Evolutionary conservation across 1,139 yeast species (phyloP).

Genomic region (Protomyces inouyei): DNA sequence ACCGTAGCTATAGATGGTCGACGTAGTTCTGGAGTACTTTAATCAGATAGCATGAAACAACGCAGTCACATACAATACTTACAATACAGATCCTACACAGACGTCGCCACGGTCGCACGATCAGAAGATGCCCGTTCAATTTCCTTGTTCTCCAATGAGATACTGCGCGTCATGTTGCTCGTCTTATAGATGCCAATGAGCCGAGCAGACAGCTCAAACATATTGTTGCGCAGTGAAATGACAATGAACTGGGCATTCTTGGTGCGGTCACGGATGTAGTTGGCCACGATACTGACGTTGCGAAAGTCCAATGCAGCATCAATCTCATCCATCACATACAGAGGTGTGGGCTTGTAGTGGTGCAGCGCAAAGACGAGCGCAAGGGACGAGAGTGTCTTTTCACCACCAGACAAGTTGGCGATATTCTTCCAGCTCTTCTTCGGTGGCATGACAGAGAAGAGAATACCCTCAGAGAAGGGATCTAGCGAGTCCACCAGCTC

Average conservation of each 20-base stretch:
- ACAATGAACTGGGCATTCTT: slow-evolving; percentile 96
- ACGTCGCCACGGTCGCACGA: not conserved
- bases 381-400: slow-evolving; percentile 87
- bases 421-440: slow-evolving; percentile 96
- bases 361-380: slow-evolving; percentile 96
- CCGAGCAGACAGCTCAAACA: slow-evolving; percentile 94
- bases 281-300: slow-evolving; percentile 95
- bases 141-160: slow-evolving; percentile 19
- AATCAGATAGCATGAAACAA: not conserved
- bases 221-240: slow-evolving; percentile 87
- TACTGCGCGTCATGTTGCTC: slow-evolving; percentile 54
- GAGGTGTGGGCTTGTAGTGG: slow-evolving; percentile 92
- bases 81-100: not conserved
- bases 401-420: slow-evolving; percentile 94
- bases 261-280: slow-evolving; percentile 90
- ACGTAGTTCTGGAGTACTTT: too few relatives aligned
- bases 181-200: slow-evolving; percentile 94
- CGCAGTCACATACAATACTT: not conserved
- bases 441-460: slow-evolving; percentile 98
- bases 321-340: slow-evolving; percentile 98
- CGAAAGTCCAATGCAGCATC: slow-evolving; percentile 98
- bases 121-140: not conserved
- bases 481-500: slow-evolving; percentile 93
- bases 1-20: too few relatives aligned
- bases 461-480: slow-evolving; percentile 96